Evolutionary conservation across 1,284 basidiomycete genomes (phyloP).

Genomic region (Afroboletus lepidellus): DNA sequence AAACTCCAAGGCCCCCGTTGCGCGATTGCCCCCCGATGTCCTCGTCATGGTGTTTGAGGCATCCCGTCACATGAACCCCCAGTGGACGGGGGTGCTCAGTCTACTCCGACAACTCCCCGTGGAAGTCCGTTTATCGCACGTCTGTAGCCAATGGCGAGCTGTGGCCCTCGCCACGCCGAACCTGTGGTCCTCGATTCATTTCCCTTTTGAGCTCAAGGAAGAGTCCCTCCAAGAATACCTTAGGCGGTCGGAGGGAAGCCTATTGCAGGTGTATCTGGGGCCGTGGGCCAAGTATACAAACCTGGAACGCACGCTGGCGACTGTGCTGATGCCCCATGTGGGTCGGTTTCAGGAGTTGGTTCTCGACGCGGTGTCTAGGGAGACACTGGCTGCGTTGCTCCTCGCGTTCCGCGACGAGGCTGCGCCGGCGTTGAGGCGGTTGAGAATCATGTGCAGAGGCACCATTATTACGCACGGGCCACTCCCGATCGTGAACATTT

Average conservation of each 20-base stretch:
- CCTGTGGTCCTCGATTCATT: slow-evolving; percentile 33
- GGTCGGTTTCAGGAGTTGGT: slow-evolving; percentile 31
- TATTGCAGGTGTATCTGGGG: slow-evolving; percentile 33
- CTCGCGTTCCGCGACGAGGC: slow-evolving; percentile 26
- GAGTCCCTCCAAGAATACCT: slow-evolving; percentile 31
- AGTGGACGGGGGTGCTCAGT: slow-evolving; percentile 33
- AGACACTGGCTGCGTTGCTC: slow-evolving; percentile 26
- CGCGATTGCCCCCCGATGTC: slow-evolving; percentile 32
- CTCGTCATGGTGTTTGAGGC: slow-evolving; percentile 35
- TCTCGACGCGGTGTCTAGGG: slow-evolving; percentile 32
- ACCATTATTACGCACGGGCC: slow-evolving; percentile 31
- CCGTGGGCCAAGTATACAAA: slow-evolving; percentile 35
- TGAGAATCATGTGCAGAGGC: slow-evolving; percentile 34
- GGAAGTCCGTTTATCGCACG: slow-evolving; percentile 33
- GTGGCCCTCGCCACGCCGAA: slow-evolving; percentile 33
- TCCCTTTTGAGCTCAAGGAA: slow-evolving; percentile 34
- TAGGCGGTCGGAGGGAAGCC: slow-evolving; percentile 30
- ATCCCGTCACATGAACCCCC: slow-evolving; percentile 33
- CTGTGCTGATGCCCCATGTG: slow-evolving; percentile 31
- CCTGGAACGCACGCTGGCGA: slow-evolving; percentile 27
- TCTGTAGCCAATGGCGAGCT: slow-evolving; percentile 33
- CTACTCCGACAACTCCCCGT: slow-evolving; percentile 35
- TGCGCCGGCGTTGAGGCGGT: slow-evolving; percentile 26
- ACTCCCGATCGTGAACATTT: slow-evolving; percentile 23
- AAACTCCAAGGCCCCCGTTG: slow-evolving; percentile 27